Evolutionary conservation across 176 grass and related monocot species (phyloP).

Genomic region (Musa beccarii): DNA sequence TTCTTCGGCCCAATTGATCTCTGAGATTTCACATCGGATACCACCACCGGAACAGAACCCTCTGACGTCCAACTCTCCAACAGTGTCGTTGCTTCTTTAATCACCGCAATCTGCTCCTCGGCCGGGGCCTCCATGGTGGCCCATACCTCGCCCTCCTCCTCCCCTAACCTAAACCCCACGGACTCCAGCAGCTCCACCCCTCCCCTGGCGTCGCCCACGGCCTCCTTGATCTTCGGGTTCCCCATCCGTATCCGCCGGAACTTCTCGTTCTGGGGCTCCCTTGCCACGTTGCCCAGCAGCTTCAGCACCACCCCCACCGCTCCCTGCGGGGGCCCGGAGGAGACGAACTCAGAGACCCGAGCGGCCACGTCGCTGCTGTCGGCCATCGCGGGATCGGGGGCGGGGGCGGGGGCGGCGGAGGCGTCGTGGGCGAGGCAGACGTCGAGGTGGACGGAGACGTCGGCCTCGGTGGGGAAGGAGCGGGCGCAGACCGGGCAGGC

Average conservation of each 20-base stretch:
- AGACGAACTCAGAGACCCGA: slow-evolving; percentile 51
- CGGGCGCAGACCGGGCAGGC: slow-evolving; percentile 49
- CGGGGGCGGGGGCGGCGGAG: background rate
- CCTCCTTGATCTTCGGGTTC: slow-evolving; percentile 90
- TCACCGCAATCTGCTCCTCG: slow-evolving; percentile 27
- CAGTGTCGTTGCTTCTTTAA: slow-evolving; percentile 44
- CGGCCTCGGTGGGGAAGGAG: slow-evolving; percentile 44
- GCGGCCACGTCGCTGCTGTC: slow-evolving; percentile 5
- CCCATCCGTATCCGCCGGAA: slow-evolving; percentile 65
- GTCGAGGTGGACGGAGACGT: slow-evolving; percentile 61
- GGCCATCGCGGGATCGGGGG: slow-evolving; percentile 1
- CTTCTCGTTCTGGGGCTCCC: slow-evolving; percentile 62
- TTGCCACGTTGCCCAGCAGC: slow-evolving; percentile 57
- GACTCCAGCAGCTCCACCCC: slow-evolving; percentile 67
- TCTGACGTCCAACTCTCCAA: slow-evolving; percentile 43
- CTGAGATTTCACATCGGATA: slow-evolving; percentile 19
- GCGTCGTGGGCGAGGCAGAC: slow-evolving; percentile 36
- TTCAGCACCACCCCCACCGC: slow-evolving; percentile 53
- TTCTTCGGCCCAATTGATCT: slow-evolving; percentile 21
- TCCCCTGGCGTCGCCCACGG: slow-evolving; percentile 46
- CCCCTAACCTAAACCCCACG: slow-evolving; percentile 47
- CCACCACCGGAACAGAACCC: background rate
- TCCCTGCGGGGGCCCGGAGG: slow-evolving; percentile 29
- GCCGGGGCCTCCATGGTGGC: slow-evolving; percentile 55
- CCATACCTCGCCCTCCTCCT: slow-evolving; percentile 65